Evolutionary conservation across 179 eudicot genomes (phyloP).

Genomic region (Corrigiola litoralis): DNA sequence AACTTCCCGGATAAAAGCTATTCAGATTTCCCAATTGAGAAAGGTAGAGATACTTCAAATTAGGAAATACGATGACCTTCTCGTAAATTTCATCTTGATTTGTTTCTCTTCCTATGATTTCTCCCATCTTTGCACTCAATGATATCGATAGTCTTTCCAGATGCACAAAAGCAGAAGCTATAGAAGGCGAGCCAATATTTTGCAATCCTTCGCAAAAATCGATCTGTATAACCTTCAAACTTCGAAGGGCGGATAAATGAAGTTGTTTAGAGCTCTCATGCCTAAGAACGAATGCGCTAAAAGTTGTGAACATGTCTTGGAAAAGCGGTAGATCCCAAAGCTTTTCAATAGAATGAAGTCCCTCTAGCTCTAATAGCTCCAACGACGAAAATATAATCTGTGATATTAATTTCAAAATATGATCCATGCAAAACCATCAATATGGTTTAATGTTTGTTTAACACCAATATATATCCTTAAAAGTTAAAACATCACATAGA

Average conservation of each 20-base stretch:
- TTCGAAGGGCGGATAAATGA: neutral
- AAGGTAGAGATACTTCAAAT: neutral
- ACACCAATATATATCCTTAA: too few species aligned
- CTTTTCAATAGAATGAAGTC: neutral
- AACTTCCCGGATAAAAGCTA: neutral
- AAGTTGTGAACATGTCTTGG: too few species aligned
- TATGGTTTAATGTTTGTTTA: too few species aligned
- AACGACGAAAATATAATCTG: slow-evolving; percentile 6
- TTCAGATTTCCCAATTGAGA: neutral
- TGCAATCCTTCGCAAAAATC: neutral
- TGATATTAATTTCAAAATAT: neutral
- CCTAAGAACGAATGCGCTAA: too few species aligned
- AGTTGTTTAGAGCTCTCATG: too few species aligned
- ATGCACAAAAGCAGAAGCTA: neutral
- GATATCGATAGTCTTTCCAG: neutral
- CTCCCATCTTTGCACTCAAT: neutral
- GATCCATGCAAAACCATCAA: too few species aligned
- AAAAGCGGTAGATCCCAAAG: too few species aligned
- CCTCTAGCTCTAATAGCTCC: neutral
- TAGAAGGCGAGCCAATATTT: neutral
- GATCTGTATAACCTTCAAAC: neutral
- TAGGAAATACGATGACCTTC: neutral
- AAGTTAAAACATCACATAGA: too few species aligned
- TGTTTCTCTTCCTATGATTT: neutral
- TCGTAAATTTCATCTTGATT: neutral